Percentiles rank a stretch among this genome's conserved stretches.
Evolutionary conservation across 495 filamentous ascomycete species (phyloP).

Genomic region (Opeltia flavorubescens): DNA sequence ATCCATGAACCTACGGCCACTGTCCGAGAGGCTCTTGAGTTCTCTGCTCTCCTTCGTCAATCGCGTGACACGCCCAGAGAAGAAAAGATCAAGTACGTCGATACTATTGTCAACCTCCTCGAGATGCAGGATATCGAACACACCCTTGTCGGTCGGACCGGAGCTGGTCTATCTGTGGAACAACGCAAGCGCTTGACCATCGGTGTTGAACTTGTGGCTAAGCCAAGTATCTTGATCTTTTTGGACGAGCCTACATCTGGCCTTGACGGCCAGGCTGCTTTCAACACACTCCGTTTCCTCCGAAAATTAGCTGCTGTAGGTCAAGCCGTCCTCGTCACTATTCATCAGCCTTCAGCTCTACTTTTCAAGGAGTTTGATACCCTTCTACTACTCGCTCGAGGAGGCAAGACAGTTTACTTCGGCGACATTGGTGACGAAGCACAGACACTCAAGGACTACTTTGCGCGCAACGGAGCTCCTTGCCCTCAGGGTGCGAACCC

Average conservation of each 20-base stretch:
- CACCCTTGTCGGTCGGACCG: slow-evolving; percentile 38
- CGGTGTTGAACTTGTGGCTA: slow-evolving; percentile 53
- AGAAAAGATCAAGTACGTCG: slow-evolving; percentile 47
- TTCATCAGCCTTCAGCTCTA: slow-evolving; percentile 61
- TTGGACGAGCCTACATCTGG: slow-evolving; percentile 68
- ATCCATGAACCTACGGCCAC: slow-evolving; percentile 44
- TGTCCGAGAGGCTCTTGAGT: slow-evolving; percentile 47
- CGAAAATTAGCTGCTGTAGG: slow-evolving; percentile 51
- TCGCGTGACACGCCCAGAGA: slow-evolving; percentile 29
- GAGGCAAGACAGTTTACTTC: slow-evolving; percentile 61
- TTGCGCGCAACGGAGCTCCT: slow-evolving; percentile 34
- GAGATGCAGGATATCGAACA: slow-evolving; percentile 42
- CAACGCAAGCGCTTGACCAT: slow-evolving; percentile 54
- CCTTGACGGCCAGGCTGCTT: slow-evolving; percentile 50
- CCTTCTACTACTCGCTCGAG: slow-evolving; percentile 50
- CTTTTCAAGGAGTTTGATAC: slow-evolving; percentile 65
- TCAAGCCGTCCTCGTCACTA: slow-evolving; percentile 60
- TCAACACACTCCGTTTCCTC: slow-evolving; percentile 49
- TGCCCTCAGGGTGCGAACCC: slow-evolving; percentile 52
- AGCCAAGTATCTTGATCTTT: slow-evolving; percentile 56
- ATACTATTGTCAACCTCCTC: slow-evolving; percentile 42
- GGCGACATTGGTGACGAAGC: slow-evolving; percentile 51
- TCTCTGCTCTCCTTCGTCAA: slow-evolving; percentile 45
- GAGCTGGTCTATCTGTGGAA: slow-evolving; percentile 40
- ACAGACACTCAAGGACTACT: slow-evolving; percentile 30